Base-by-base conservation (phyloP, 306 rosid genomes). In the Cucumis melo region DNA sequence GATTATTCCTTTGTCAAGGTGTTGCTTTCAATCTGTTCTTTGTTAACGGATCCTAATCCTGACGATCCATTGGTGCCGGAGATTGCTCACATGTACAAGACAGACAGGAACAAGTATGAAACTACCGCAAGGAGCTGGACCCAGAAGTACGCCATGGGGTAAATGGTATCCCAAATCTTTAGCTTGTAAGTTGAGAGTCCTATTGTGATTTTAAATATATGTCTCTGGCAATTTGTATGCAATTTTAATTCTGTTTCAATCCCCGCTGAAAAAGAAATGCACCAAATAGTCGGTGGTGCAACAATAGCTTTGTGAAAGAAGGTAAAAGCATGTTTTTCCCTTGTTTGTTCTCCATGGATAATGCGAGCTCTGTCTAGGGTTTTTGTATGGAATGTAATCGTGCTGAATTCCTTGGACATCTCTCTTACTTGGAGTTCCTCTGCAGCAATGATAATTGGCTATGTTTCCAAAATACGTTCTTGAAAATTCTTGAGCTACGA, bases 21-120 rank as follows among this genome's bases (percentile, higher is more conserved):
- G 75, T 78, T 88, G 80, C 90, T 88, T 42, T 88, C 92, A 17
- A 88, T 88, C 73, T 88, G 92, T 71, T 88, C 92, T 17, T 76
- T 88, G 81, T 79, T 88, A 87, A 88, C 92, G 68, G 92, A 88
- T 81, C 92, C 90, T 4, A 86, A 88, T 62, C 92, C 92, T 2
- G 90, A 88, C 79, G 92, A 88, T 80, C 92, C 92, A n/a, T 80
- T 86, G 90, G 92, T 88, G 73, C 92, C 92, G 1, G 92, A 88
- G 82, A 88, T 88, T 53, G 92, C 92, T 82, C 92, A 86, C 84
- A 88, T 88, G 90, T 88, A 88, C 87, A 88, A 86, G 90, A 85
- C 92, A 75, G 92, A 88, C 86, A 82, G 90, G 84, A 85, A 70
- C 85, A 88, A 88, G 82, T 88, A 88, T 74, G 92, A 88, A 82